Conservation (phyloP, 306 rosid species). For the Cucumis cinereus region DNA sequence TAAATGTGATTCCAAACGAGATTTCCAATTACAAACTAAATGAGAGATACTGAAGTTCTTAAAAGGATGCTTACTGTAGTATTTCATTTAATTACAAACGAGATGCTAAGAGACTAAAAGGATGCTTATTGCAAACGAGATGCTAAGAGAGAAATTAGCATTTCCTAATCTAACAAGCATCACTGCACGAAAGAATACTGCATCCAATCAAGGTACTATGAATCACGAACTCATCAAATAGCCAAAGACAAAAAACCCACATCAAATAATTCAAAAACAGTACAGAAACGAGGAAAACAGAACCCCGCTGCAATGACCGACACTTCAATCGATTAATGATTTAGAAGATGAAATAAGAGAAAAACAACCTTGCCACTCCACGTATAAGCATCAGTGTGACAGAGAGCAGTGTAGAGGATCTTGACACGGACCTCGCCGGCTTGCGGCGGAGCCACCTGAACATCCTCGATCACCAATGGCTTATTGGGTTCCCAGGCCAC, state of each 20-base stretch:
- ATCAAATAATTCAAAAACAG: background rate
- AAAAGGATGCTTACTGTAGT: too few species aligned
- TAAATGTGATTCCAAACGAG: too few species aligned
- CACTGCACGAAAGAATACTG: background rate
- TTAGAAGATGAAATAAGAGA: background rate
- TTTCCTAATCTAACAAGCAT: background rate
- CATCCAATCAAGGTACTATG: background rate
- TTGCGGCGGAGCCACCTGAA: conserved; percentile 86
- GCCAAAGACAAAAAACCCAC: background rate
- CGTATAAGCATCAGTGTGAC: conserved; percentile 88
- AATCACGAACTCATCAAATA: background rate
- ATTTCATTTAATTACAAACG: too few species aligned
- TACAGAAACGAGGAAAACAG: background rate
- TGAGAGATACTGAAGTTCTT: too few species aligned
- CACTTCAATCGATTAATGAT: background rate
- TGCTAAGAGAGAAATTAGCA: background rate
- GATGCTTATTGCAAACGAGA: background rate
- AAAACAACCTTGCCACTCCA: conserved; percentile 78
- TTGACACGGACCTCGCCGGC: conserved; percentile 76
- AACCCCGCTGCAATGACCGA: background rate
- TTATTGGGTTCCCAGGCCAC: conserved; percentile 99
- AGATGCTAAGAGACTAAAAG: background rate
- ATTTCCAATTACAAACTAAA: too few species aligned
- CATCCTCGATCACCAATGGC: conserved; percentile 69
- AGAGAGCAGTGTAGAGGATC: conserved; percentile 77